These are phyloP conservation scores for Acer saccharum DNA, from an alignment of 345 rosid genomes.

Conservation along the genomic window DNA sequence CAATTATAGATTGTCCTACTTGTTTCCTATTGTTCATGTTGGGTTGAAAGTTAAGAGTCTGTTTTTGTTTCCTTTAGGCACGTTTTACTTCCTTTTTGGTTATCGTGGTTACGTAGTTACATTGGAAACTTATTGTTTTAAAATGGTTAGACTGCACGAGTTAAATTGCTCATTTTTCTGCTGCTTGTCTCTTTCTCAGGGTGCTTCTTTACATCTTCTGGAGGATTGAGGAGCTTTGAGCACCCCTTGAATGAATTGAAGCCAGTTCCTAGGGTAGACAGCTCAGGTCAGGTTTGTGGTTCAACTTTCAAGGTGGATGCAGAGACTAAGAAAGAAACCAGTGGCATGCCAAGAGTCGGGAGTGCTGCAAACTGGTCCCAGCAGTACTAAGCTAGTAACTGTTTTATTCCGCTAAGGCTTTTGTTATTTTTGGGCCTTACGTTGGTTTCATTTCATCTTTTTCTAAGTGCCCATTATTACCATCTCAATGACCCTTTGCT, in stretches of 20 bases:
- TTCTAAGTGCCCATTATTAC: neutral
- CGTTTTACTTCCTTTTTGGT: neutral
- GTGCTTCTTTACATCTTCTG: constrained; percentile 89
- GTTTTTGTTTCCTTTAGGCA: neutral
- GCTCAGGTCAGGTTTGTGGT: constrained; percentile 84
- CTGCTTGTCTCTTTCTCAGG: constrained; percentile 39
- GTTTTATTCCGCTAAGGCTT: constrained; percentile 12
- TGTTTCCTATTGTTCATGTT: neutral
- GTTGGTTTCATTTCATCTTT: constrained; percentile 11
- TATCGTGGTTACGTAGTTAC: neutral
- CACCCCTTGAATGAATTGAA: constrained; percentile 84
- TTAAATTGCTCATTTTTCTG: neutral
- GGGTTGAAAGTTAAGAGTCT: neutral
- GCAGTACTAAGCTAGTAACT: constrained; percentile 45
- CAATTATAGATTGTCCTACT: neutral
- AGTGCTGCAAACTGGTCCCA: constrained; percentile 92
- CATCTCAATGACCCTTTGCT: constrained; percentile 19
- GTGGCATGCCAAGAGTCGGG: constrained; percentile 91
- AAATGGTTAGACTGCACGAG: neutral
- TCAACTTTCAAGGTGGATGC: constrained; percentile 76
- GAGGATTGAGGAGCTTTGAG: constrained; percentile 94
- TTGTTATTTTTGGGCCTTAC: constrained; percentile 26
- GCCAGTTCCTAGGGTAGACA: constrained; percentile 91
- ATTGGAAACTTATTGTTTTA: neutral
- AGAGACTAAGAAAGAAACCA: constrained; percentile 66